Percentiles rank a stretch among this genome's conserved stretches.
Evolutionary conservation across 768 basidiomycete species (phyloP).

Genomic region (Tephrocybe sp.): DNA sequence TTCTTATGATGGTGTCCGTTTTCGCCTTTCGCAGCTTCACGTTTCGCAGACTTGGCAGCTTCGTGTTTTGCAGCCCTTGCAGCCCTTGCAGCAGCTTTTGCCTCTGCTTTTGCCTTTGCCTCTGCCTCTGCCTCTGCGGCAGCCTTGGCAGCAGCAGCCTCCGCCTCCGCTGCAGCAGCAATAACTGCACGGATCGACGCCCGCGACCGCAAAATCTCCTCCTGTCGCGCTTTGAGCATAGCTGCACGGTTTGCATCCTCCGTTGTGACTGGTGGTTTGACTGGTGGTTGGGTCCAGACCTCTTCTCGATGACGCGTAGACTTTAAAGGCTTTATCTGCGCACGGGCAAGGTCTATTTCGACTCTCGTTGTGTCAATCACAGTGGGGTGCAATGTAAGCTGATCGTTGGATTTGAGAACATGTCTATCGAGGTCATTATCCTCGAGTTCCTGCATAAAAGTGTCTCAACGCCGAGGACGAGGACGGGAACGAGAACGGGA

Average conservation of each 20-base stretch:
- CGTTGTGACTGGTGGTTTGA: too few relatives aligned
- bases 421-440: background rate
- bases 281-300: too few relatives aligned
- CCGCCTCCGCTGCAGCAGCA: slow-evolving; percentile 27
- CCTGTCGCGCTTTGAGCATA: background rate
- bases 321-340: too few relatives aligned
- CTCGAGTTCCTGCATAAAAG: slow-evolving; percentile 1
- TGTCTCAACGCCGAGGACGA: background rate
- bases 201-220: slow-evolving; percentile 19
- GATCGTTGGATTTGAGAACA: too few relatives aligned
- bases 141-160: slow-evolving; percentile 29
- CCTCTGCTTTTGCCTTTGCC: slow-evolving; percentile 27
- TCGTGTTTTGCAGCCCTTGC: slow-evolving; percentile 20
- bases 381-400: too few relatives aligned
- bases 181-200: slow-evolving; percentile 35
- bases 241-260: background rate
- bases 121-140: slow-evolving; percentile 28
- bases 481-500: background rate
- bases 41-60: too few relatives aligned
- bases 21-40: slow-evolving; percentile 17
- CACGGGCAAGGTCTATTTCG: too few relatives aligned
- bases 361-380: too few relatives aligned
- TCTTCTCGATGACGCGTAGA: too few relatives aligned
- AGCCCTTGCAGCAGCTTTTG: slow-evolving; percentile 19
- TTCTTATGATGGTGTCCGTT: slow-evolving; percentile 28